These are phyloP conservation scores for Ophiosphaerella korrae DNA, from an alignment of 2,329 filamentous ascomycete genomes.

Conservation along the genomic window DNA sequence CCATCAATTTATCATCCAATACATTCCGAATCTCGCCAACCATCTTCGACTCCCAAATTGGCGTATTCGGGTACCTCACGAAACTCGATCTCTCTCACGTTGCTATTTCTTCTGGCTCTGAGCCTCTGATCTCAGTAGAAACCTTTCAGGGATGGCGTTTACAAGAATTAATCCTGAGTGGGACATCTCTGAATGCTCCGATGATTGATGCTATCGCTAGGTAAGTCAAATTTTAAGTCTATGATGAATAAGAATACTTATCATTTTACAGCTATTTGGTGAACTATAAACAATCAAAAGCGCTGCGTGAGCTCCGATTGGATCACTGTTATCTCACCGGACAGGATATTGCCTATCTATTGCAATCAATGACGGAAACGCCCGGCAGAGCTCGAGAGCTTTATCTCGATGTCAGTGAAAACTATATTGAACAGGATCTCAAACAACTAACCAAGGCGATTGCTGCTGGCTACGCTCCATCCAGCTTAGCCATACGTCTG, in stretches of 20 bases:
- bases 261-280: slow-evolving; percentile 61
- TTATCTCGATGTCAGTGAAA: slow-evolving; percentile 70
- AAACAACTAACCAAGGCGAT: slow-evolving; percentile 60
- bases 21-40: slow-evolving; percentile 67
- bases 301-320: slow-evolving; percentile 65
- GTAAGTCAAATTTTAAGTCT: slow-evolving; percentile 14
- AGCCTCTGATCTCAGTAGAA: slow-evolving; percentile 69
- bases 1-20: slow-evolving; percentile 69
- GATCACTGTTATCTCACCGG: slow-evolving; percentile 71
- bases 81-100: slow-evolving; percentile 70
- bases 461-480: slow-evolving; percentile 60
- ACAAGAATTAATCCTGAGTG: slow-evolving; percentile 68
- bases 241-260: slow-evolving; percentile 25
- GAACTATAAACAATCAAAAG: slow-evolving; percentile 62
- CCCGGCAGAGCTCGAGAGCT: slow-evolving; percentile 60
- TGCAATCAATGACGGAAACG: slow-evolving; percentile 65
- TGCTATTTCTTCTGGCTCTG: slow-evolving; percentile 65
- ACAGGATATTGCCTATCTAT: slow-evolving; percentile 66
- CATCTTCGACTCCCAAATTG: slow-evolving; percentile 69
- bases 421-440: slow-evolving; percentile 60
- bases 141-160: slow-evolving; percentile 70
- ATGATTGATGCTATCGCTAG: slow-evolving; percentile 67
- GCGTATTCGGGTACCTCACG: slow-evolving; percentile 68
- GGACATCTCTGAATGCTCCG: slow-evolving; percentile 64
- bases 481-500: slow-evolving; percentile 68